phyloP scores from a whole-genome alignment of 108 stramenopile genomes.

The Asterionellopsis glacialis region DNA sequence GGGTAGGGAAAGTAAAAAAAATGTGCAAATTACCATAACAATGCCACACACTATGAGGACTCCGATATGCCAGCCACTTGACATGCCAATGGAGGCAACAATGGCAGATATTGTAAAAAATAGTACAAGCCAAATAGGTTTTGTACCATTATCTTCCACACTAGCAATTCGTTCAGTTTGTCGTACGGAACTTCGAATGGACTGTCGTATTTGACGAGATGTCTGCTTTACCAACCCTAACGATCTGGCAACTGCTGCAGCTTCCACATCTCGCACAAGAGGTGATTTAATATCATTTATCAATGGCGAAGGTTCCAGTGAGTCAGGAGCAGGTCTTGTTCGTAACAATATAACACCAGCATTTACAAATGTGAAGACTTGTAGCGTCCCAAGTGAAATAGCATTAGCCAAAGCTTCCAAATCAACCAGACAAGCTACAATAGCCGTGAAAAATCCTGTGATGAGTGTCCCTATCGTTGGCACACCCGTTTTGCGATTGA shows the following conservation, averaged over 20 bases:
- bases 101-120: constrained; percentile 20
- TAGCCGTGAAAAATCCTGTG: constrained; percentile 43
- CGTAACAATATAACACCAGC: constrained; percentile 57
- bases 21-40: background rate
- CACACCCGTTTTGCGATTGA: constrained; percentile 37
- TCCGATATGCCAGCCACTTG: background rate
- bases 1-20: constrained; percentile 12
- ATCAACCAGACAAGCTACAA: constrained; percentile 43
- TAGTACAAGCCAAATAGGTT: constrained; percentile 29
- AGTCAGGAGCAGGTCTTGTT: constrained; percentile 7
- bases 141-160: constrained; percentile 24
- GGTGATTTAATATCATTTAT: constrained; percentile 3
- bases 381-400: constrained; percentile 47
- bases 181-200: background rate
- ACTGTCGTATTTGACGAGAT: constrained; percentile 11
- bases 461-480: constrained; percentile 44
- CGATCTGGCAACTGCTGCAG: constrained; percentile 15
- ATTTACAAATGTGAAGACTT: constrained; percentile 57
- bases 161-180: background rate
- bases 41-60: background rate
- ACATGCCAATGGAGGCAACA: constrained; percentile 15
- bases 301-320: background rate
- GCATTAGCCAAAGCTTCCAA: constrained; percentile 54
- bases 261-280: constrained; percentile 9
- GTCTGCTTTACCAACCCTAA: constrained; percentile 15